These are phyloP conservation scores for Starmerella khaoyaiensis DNA, from an alignment of 805 yeast species.

Conservation along the genomic window DNA sequence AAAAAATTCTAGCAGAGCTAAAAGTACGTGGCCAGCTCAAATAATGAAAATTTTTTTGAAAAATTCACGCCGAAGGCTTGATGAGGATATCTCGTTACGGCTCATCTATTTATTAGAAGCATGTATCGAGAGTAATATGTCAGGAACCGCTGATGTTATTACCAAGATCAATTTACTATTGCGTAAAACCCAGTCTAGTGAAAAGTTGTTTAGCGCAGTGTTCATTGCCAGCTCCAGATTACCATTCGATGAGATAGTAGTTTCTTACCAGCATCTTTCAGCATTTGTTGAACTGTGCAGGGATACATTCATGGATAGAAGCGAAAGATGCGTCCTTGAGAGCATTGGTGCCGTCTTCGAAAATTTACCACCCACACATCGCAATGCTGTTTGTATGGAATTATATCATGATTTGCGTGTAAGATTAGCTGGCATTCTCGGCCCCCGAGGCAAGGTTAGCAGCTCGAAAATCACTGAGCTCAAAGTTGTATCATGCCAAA, in stretches of 20 bases:
- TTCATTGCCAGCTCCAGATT: neutral
- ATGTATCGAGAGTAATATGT: neutral
- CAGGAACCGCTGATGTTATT: neutral
- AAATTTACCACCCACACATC: slow-evolving; percentile 2
- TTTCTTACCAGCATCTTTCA: neutral
- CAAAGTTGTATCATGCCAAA: neutral
- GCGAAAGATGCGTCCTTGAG: neutral
- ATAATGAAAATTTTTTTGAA: no score
- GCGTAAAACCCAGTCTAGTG: slow-evolving; percentile 3
- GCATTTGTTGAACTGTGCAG: neutral
- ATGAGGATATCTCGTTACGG: neutral
- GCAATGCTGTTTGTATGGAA: slow-evolving; percentile 2
- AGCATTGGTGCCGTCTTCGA: slow-evolving; percentile 3
- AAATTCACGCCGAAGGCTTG: no score
- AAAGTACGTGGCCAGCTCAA: no score
- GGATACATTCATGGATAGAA: slow-evolving; percentile 9
- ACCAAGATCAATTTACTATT: neutral
- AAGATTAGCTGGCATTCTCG: slow-evolving; percentile 13
- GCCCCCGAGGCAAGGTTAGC: slow-evolving; percentile 9
- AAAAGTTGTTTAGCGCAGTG: slow-evolving; percentile 5
- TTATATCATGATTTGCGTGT: slow-evolving; percentile 13
- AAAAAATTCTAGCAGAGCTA: no score
- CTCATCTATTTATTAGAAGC: slow-evolving; percentile 1
- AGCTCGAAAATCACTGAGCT: neutral
- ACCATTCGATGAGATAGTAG: neutral